Evolutionary conservation across 2,329 filamentous ascomycete species (phyloP), one percentile per base, ranked within the genome.

Genomic region (Aspergillus amoenus): DNA sequence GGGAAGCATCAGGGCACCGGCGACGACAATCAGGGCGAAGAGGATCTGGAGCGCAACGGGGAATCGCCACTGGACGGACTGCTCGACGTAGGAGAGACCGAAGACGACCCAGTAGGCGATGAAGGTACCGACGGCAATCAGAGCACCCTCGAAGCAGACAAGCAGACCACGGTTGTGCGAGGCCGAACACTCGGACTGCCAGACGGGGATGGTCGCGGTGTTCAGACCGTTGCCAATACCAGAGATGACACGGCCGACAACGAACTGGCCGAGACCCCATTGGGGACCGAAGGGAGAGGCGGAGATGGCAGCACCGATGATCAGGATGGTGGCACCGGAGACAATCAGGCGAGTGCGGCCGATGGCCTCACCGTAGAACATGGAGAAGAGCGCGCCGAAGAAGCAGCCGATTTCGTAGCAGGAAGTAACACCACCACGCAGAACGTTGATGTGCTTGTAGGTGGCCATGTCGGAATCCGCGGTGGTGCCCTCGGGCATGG

Each of bases 351-450:
- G 75, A 12, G 66, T 70, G 17, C 73, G 71, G 18, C 73, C 73
- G 18, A 73, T 60, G 6, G 58, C 47, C 37, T 72, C 64, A 58
- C 71, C 71, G 12, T 62, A 67, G 42, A 64, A 56, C 17, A 70
- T 63, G 8, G 64, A 65, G 50, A 73, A 68, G 37, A 73, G 59
- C 3, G 70, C 69, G 49, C 71, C 71, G 39, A 68, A 67, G 62
- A 74, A 67, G 58, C 71, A 73, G 17, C 81, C 81, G 37, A 82
- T 71, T 57, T 82, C 79, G 64, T 82, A 84, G 60, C 81, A 81
- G 15, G 80, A 74, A 1, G 78, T 81, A 17, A 82, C 78, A 55
- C 78, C 79, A 51, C 79, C 80, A 66, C 79, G 78, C 68, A 79
- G 76, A n/a, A 77, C 79, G n/a, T 75, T 59, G 51, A 70, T 61